Evolutionary conservation across 2,329 filamentous ascomycete species (phyloP).

Genomic region (Calonectria naviculata): DNA sequence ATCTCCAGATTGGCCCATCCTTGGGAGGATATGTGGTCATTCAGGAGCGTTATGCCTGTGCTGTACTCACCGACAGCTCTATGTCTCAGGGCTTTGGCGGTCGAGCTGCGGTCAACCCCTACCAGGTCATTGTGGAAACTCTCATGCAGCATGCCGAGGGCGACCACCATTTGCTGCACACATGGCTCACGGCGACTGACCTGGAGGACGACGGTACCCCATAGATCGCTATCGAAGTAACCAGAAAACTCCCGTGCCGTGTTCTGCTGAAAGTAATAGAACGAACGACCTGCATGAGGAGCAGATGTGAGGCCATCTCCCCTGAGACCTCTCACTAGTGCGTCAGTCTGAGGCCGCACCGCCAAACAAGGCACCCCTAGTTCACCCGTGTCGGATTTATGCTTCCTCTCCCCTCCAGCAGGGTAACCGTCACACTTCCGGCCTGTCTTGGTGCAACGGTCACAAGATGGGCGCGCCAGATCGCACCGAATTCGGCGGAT

Average conservation of each 20-base stretch:
- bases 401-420: neutral
- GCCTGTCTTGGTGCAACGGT: constrained; percentile 25
- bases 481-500: constrained; percentile 33
- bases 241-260: constrained; percentile 27
- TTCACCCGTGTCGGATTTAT: neutral
- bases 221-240: constrained; percentile 31
- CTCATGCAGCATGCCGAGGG: constrained; percentile 27
- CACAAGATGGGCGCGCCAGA: constrained; percentile 18
- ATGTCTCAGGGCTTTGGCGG: constrained; percentile 1
- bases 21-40: constrained; percentile 25
- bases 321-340: neutral
- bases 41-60: constrained; percentile 20
- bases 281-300: constrained; percentile 10
- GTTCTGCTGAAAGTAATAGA: constrained; percentile 27
- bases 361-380: neutral
- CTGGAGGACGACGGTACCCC: constrained; percentile 28
- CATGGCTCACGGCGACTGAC: constrained; percentile 30
- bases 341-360: neutral
- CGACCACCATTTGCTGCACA: constrained; percentile 29
- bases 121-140: constrained; percentile 23
- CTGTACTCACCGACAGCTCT: constrained; percentile 24
- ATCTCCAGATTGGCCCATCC: constrained; percentile 28
- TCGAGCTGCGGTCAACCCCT: neutral
- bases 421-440: constrained; percentile 26
- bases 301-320: neutral